Evolutionary conservation across 108 stramenopile genomes (phyloP), one percentile per base, ranked within the genome.

Genomic region (Discostella stelligeroides): DNA sequence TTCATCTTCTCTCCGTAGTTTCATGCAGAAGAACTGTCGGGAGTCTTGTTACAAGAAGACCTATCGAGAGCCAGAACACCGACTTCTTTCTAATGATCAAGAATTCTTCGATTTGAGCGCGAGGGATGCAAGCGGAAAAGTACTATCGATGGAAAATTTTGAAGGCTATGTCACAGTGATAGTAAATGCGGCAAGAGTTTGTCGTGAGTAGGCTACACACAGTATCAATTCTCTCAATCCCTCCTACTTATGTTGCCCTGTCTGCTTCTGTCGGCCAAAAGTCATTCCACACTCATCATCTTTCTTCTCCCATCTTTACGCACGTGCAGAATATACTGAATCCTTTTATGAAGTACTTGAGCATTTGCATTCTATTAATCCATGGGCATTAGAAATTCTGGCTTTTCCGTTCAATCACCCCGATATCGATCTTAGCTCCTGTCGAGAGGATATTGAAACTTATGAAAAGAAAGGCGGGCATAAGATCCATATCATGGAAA

Each of bases 141-240:
- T 27, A 5, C 5, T 73, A 12, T 65, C 55, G 4, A 50, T 79
- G 53, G 72, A 73, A 42, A 61, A 79, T 12, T 67, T 79, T 60
- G 77, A 79, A 59, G 77, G 77, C 7, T 79, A 79, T 61, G 72
- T 79, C 30, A 79, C 77, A 12, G 77, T 79, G 28, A 10, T 79
- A 1, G 77, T 73, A 4, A 79, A 79, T 49, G 77, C 63, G 20
- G 77, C 77, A 1, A 47, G 72, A 73, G 46, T 79, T 23, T 79
- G 77, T 25, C 71, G 68, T 75, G 43, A 68, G 74, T 63, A 46
- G 21, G 38, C 21, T 41, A 1, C n/a, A n/a, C n/a, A n/a, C 20
- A 41, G 9, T 23, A 39, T 42, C 15, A 9, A 37, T 60, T 18
- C 46, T 47, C 17, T 47, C 46, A 18, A 20, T 34, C 34, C 34